Base-by-base conservation (phyloP, 768 basidiomycete species). In the Tephrocybe sp. region DNA sequence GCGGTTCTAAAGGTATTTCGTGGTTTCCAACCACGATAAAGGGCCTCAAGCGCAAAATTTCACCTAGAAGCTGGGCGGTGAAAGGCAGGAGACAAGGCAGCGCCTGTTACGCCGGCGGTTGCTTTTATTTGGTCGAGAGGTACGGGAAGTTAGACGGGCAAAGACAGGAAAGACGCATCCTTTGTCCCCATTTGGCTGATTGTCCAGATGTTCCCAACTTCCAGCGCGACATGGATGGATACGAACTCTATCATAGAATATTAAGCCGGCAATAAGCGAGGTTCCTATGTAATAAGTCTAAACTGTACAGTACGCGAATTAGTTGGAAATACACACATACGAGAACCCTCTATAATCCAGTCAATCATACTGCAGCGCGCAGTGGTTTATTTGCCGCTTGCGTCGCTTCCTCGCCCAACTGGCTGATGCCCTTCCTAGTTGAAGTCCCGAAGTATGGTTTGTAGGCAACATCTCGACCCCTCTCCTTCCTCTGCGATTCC, bases 1-100 rank as follows among this genome's bases (percentile, higher is more conserved):
- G n/a, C n/a, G n/a, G n/a, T n/a, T n/a, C 23, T 37, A 33, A 50
- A 15, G 34, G 37, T 18, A 45, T 4, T 58, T 54, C 21, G 53
- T 44, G 53, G 52, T 42, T 9, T 47, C 58, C 55, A 52, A 55
- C 60, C 52, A 34, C 48, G 48, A 48, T 45, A n/a, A n/a, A n/a
- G n/a, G n/a, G n/a, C n/a, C n/a, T n/a, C 33, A 28, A 23, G 7
- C 8, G 15, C 10, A 26, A 39, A 17, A 17, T 32, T 45, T 51
- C 47, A 48, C 36, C 51, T 33, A 50, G 51, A 50, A 47, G 43
- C 26, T 30, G 42, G 11, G 42, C 14, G 37, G 26, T n/a, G 28
- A 45, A 36, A 30, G 49, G 46, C 26, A 38, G 47, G 45, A 23
- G n/a, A 37, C 18, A 20, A 44, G 18, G 7, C 20, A 32, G 18